Percentiles rank a stretch among this genome's conserved stretches.
These are phyloP conservation scores for Psilocybe sp. DNA, from an alignment of 768 basidiomycete species.

Conservation along the genomic window DNA sequence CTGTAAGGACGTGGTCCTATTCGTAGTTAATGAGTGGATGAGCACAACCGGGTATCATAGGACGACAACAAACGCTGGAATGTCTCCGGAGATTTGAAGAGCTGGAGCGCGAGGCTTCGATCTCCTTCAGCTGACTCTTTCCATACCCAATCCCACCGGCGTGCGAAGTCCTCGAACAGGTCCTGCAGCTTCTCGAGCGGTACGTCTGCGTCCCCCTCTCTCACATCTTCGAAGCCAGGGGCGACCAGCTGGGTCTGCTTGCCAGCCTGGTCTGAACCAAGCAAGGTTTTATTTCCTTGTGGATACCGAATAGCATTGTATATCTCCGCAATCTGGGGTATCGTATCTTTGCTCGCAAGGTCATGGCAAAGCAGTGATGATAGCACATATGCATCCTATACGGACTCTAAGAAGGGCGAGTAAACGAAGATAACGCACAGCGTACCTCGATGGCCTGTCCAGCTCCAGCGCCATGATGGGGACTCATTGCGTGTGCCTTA, in stretches of 20 bases:
- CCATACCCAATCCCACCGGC: conserved; percentile 26
- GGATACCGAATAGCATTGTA: conserved; percentile 25
- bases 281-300: conserved; percentile 20
- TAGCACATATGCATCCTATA: conserved; percentile 37
- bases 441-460: conserved; percentile 28
- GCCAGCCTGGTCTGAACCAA: conserved; percentile 19
- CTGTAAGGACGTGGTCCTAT: no score
- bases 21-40: neutral
- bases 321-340: conserved; percentile 25
- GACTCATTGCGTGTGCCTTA: conserved; percentile 33
- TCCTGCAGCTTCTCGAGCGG: conserved; percentile 17
- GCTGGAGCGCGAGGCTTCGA: conserved; percentile 17
- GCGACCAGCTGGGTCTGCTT: conserved; percentile 16
- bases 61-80: neutral
- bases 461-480: conserved; percentile 29
- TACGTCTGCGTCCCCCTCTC: conserved; percentile 21
- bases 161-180: conserved; percentile 15
- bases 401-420: neutral
- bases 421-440: neutral
- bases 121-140: conserved; percentile 23
- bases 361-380: conserved; percentile 22
- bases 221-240: conserved; percentile 22
- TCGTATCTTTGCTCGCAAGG: conserved; percentile 3
- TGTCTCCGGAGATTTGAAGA: conserved; percentile 6
- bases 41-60: neutral